phyloP scores from a whole-genome alignment of 2,329 filamentous ascomycete genomes.

The Waltergamsia citrina region DNA sequence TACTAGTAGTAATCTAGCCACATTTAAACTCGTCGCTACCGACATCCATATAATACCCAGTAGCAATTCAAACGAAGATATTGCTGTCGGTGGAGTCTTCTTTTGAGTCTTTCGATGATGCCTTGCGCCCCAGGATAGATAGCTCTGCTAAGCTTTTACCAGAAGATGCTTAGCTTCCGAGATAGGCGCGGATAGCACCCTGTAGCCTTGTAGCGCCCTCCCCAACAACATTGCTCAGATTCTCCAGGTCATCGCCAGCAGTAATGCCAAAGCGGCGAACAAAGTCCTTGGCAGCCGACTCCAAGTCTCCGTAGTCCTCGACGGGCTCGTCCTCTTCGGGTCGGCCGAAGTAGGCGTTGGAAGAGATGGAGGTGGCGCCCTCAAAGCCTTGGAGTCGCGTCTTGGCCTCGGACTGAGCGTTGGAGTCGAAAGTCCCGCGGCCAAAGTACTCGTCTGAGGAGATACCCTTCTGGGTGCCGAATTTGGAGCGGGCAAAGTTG shows the following conservation, averaged over 20 bases:
- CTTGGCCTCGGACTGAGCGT: slow-evolving; percentile 77
- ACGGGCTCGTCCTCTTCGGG: slow-evolving; percentile 63
- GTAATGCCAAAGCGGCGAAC: slow-evolving; percentile 92
- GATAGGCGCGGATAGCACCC: slow-evolving; percentile 58
- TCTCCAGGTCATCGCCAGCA: slow-evolving; percentile 91
- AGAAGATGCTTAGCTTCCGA: slow-evolving; percentile 47
- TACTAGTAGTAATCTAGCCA: no score
- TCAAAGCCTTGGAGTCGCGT: slow-evolving; percentile 83
- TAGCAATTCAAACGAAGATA: no score
- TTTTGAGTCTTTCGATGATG: no score
- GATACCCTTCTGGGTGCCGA: slow-evolving; percentile 88
- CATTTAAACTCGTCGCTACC: no score
- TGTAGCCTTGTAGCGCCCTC: slow-evolving; percentile 81
- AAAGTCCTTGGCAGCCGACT: slow-evolving; percentile 92
- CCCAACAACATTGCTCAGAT: slow-evolving; percentile 71
- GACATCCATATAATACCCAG: no score
- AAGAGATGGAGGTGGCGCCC: slow-evolving; percentile 84
- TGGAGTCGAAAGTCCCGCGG: slow-evolving; percentile 75
- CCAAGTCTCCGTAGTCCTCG: slow-evolving; percentile 84
- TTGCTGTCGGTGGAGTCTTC: no score
- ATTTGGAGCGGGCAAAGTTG: slow-evolving; percentile 77
- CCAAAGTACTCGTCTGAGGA: slow-evolving; percentile 98
- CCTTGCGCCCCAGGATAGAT: no score
- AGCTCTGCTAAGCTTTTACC: no score
- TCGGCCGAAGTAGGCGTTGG: slow-evolving; percentile 94